Base-by-base conservation (phyloP, 306 rosid genomes). In the Potentilla sterilis region DNA sequence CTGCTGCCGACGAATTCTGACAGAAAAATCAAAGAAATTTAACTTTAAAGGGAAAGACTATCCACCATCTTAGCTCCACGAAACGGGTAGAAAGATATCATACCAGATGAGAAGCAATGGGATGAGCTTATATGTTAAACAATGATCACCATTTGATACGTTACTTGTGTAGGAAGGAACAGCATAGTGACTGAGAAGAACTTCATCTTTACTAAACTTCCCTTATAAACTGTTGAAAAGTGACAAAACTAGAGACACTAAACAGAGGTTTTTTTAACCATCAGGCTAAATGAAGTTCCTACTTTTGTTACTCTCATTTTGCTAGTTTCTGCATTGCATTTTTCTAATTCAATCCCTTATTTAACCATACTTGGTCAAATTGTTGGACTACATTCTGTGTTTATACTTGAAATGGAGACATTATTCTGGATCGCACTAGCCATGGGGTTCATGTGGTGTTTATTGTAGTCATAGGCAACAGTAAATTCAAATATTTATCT, bases 161-260 rank as follows among this genome's bases (percentile, higher is more conserved):
- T 62, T 62, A 62, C 41, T 62, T 32, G 41, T 38, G 42, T 64
- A 16, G 69, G 69, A 64, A 64, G 46, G 44, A 64, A 34, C 69
- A 64, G 4, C 44, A 37, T 37, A 14, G 46, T 37, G 44, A 14
- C 52, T 12, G 66, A 12, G 6, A 37, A 64, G 44, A 64, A 14
- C 44, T 35, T 15, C 43, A 16, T 66, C 9, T 38, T 37, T 18
- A 2, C 15, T 3, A 64, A 38, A 34, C 41, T 61, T 61, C 6
- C 16, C 13, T 57, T 9, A 7, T 47, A 4, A 51, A 51, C 34
- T 9, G 35, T 57, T 59, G 65, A 24, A 11, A 44, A 9, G 48
- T 44, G 15, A 1, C 4, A 47, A 47, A 47, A 49, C 34, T 57
- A 9, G 3, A 10, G 65, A 40, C 66, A 61, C 41, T 2, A 37